Evolutionary conservation across 2,329 filamentous ascomycete genomes (phyloP), one percentile per base, ranked within the genome.

Genomic region (Geosmithia morbida): DNA sequence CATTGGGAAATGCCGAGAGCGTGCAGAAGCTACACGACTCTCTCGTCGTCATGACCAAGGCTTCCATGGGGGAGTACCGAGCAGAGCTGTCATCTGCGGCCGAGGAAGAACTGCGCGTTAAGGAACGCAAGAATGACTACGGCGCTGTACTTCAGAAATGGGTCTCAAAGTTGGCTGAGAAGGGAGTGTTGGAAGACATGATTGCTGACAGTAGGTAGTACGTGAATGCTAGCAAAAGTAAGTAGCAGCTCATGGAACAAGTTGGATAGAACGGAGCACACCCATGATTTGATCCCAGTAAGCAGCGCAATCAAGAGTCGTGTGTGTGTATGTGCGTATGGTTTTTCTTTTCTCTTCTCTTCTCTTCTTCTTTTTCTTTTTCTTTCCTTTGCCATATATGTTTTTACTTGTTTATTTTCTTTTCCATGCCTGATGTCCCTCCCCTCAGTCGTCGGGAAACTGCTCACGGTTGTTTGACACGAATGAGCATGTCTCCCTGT

Each of bases 401-500:
- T 37, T 37, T 37, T 11, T 3, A 7, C 11, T 37, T 37, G 41
- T 29, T 17, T 41, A 19, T 16, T 7, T 37, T 37, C 33, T 13
- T 37, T 11, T 3, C 13, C 13, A 3, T 37, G 6, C 5, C 6
- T 26, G 22, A 26, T 26, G 8, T 26, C 22, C n/a, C 4, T 29
- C 18, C 20, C 14, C 7, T 59, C 52, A 95, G 63, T 94, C 87
- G 58, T 95, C 84, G 1, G 90, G 90, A 62, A 88, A 96, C 57
- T 89, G 80, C 55, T 94, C 86, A 54, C 66, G 65, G 30, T 76
- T 58, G 61, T 96, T 97, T 55, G 87, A 94, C 30, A 95, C 73
- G 66, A 97, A 98, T 3, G 66, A 70, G 53, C 78, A 78, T 0
- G 65, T 70, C 33, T 66, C 67, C 4, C 61, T 58, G 62, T 96